phyloP scores from a whole-genome alignment of 2,329 filamentous ascomycete species.

The Canariomyces notabilis region DNA sequence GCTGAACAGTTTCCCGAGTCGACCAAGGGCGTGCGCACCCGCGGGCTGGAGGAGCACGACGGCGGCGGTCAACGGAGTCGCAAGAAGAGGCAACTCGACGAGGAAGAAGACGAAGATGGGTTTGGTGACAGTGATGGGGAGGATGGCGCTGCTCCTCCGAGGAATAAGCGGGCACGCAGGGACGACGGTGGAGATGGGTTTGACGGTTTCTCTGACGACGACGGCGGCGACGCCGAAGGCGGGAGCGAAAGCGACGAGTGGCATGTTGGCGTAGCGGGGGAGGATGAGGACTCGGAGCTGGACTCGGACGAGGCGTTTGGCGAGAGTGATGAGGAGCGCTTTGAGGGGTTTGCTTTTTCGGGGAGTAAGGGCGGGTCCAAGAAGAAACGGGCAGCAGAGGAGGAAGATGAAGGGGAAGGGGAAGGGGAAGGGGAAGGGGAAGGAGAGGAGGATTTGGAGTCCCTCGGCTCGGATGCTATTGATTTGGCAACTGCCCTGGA shows the following conservation, averaged over 20 bases:
- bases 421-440: constrained; percentile 47
- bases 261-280: constrained; percentile 62
- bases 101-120: constrained; percentile 39
- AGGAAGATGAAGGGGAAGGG: constrained; percentile 39
- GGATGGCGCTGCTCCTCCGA: constrained; percentile 52
- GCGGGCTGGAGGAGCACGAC: constrained; percentile 48
- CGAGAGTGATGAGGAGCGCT: constrained; percentile 79
- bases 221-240: constrained; percentile 9
- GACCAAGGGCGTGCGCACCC: constrained; percentile 34
- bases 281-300: constrained; percentile 59
- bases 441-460: constrained; percentile 54
- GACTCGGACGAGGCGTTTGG: constrained; percentile 78
- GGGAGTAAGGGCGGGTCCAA: constrained; percentile 79
- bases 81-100: constrained; percentile 40
- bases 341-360: constrained; percentile 64
- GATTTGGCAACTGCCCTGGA: constrained; percentile 54
- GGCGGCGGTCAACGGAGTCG: constrained; percentile 26
- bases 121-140: constrained; percentile 60
- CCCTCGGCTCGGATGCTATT: constrained; percentile 55
- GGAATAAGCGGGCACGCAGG: constrained; percentile 37
- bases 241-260: constrained; percentile 86
- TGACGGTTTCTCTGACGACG: constrained; percentile 51
- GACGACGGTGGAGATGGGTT: constrained; percentile 46
- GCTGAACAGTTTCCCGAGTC: constrained; percentile 45
- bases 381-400: constrained; percentile 40